Conservation (phyloP, 441 rosid species). For the Dalechampia spathulata region DNA sequence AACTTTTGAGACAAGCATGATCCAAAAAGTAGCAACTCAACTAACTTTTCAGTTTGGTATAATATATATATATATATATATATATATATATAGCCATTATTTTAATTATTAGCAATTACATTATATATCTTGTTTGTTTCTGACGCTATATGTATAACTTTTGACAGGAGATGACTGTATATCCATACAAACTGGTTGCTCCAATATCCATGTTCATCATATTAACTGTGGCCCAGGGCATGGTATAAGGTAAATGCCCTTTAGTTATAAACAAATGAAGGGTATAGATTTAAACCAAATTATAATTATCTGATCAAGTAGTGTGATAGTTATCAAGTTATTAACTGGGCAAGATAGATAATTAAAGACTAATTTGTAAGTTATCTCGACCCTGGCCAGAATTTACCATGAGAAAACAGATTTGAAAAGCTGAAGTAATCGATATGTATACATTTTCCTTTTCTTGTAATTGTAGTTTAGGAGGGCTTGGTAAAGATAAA, state of each 20-base stretch:
- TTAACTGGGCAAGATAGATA: no score
- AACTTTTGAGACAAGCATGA: constrained; percentile 34
- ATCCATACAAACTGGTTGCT: constrained; percentile 84
- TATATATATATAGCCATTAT: background rate
- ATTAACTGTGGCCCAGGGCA: constrained; percentile 85
- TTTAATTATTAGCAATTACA: constrained; percentile 3
- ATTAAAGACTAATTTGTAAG: no score
- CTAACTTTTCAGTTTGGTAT: constrained; percentile 13
- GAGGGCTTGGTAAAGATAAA: constrained; percentile 70
- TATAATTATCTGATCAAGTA: background rate
- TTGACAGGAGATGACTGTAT: constrained; percentile 84
- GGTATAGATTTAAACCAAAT: background rate
- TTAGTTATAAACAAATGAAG: background rate
- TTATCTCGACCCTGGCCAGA: no score
- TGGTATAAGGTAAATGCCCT: constrained; percentile 59
- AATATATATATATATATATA: no score
- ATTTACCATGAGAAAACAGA: no score
- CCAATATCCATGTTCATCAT: constrained; percentile 65
- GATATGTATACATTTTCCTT: no score
- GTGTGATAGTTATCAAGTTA: no score
- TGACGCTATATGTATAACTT: no score
- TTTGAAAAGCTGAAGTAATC: no score
- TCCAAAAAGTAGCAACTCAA: constrained; percentile 20
- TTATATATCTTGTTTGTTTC: no score
- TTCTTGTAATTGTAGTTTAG: constrained; percentile 37